Conservation (phyloP, 2,329 filamentous ascomycete species). For the Alternaria metachromatica region DNA sequence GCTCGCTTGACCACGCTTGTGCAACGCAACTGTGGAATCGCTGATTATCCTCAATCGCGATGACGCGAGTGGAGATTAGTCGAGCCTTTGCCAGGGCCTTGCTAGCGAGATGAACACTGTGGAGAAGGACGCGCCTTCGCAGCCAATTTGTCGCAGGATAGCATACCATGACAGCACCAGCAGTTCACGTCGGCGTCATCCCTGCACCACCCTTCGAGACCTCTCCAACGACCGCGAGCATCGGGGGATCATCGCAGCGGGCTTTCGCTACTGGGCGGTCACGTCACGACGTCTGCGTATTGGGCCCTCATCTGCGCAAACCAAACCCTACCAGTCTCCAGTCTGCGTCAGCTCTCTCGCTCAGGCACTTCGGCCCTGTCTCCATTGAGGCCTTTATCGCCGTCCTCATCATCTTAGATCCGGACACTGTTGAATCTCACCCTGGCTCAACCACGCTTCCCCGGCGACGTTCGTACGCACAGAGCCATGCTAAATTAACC, state of each 20-base stretch:
- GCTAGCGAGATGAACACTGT: slow-evolving; percentile 49
- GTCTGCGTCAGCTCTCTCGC: slow-evolving; percentile 27
- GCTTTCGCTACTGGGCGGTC: slow-evolving; percentile 12
- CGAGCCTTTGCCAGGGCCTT: slow-evolving; percentile 25
- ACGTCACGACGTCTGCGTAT: slow-evolving; percentile 14
- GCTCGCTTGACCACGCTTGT: slow-evolving; percentile 31
- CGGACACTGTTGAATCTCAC: slow-evolving; percentile 21
- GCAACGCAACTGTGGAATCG: slow-evolving; percentile 23
- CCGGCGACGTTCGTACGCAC: slow-evolving; percentile 40
- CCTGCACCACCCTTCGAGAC: slow-evolving; percentile 22
- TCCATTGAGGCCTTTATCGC: slow-evolving; percentile 24
- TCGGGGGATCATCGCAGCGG: slow-evolving; percentile 14
- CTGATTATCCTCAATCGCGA: slow-evolving; percentile 22
- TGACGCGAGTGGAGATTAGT: slow-evolving; percentile 39
- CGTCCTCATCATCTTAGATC: slow-evolving; percentile 36
- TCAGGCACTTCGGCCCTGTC: slow-evolving; percentile 34
- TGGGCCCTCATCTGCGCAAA: slow-evolving; percentile 18
- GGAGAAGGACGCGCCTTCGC: slow-evolving; percentile 44
- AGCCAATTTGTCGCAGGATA: slow-evolving; percentile 42
- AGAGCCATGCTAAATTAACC: slow-evolving; percentile 38
- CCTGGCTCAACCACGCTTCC: slow-evolving; percentile 35
- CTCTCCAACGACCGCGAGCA: slow-evolving; percentile 12
- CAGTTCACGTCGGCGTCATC: slow-evolving; percentile 27
- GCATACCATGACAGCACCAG: slow-evolving; percentile 27
- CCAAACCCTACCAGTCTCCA: slow-evolving; percentile 11